phyloP scores from a whole-genome alignment of 2,329 filamentous ascomycete genomes.

The Cladophialophora chaetospira region DNA sequence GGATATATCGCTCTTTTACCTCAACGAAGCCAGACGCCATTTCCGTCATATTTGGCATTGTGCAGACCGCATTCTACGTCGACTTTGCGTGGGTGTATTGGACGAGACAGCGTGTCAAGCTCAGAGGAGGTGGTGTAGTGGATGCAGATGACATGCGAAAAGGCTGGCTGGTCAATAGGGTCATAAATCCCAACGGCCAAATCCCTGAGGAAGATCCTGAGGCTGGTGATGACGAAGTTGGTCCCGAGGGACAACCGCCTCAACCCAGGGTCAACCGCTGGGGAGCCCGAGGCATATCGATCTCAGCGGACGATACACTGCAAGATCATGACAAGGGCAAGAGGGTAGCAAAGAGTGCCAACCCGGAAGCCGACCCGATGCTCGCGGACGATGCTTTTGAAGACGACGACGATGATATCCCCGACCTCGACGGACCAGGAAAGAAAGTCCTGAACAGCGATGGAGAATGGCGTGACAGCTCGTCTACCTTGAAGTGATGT shows the following conservation, averaged over 20 bases:
- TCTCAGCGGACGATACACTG: conserved; percentile 59
- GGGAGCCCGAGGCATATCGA: conserved; percentile 61
- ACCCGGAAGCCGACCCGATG: conserved; percentile 27
- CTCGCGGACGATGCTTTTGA: conserved; percentile 31
- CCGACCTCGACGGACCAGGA: conserved; percentile 22
- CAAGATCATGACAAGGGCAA: conserved; percentile 33
- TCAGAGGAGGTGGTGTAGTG: conserved; percentile 82
- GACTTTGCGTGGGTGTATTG: conserved; percentile 99
- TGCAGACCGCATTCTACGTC: conserved; percentile 86
- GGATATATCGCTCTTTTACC: conserved; percentile 69
- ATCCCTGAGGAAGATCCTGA: conserved; percentile 33
- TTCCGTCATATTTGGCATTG: conserved; percentile 79
- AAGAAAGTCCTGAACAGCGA: conserved; percentile 30
- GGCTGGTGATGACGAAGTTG: conserved; percentile 27
- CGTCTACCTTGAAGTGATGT: conserved; percentile 9
- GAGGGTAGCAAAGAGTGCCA: background rate
- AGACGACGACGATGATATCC: conserved; percentile 30
- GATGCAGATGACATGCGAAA: conserved; percentile 85
- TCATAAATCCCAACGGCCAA: conserved; percentile 53
- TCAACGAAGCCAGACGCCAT: conserved; percentile 57
- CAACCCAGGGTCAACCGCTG: conserved; percentile 48
- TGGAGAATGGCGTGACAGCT: conserved; percentile 27
- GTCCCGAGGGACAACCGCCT: conserved; percentile 18
- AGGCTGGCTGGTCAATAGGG: conserved; percentile 78
- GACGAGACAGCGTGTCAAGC: conserved; percentile 88